Evolutionary conservation across 2,329 filamentous ascomycete genomes (phyloP).

Genomic region (Aquanectria penicillioides): DNA sequence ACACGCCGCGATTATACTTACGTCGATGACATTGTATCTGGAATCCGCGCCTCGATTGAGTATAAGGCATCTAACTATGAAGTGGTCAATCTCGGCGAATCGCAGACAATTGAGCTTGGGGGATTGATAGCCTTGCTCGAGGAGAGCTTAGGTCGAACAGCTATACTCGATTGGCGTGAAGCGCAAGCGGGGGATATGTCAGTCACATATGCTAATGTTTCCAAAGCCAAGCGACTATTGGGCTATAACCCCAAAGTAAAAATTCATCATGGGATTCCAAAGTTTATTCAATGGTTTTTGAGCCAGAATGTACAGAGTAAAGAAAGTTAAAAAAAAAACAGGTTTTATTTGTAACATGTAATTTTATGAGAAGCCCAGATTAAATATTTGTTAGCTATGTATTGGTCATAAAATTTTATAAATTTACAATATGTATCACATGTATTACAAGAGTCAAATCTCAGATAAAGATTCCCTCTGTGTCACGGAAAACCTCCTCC

Average conservation of each 20-base stretch:
- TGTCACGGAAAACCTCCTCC: not conserved
- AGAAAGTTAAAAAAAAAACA: too few species aligned
- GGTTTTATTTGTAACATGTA: too few species aligned
- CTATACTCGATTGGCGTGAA: constrained; percentile 29
- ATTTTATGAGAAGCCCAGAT: too few species aligned
- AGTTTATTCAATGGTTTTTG: constrained; percentile 34
- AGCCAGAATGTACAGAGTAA: constrained; percentile 9
- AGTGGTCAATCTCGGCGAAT: constrained; percentile 38
- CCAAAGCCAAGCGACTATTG: constrained; percentile 31
- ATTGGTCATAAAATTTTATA: too few species aligned
- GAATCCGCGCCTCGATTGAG: constrained; percentile 34
- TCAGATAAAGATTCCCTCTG: not conserved
- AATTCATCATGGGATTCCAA: constrained; percentile 31
- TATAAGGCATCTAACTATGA: constrained; percentile 31
- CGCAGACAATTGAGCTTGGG: constrained; percentile 33
- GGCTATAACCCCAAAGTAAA: constrained; percentile 33
- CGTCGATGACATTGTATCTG: constrained; percentile 38
- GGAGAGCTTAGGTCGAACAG: constrained; percentile 29
- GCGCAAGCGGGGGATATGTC: constrained; percentile 36
- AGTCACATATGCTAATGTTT: constrained; percentile 34
- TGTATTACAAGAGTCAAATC: not conserved
- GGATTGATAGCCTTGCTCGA: constrained; percentile 33
- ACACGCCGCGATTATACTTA: constrained; percentile 39
- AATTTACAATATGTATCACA: too few species aligned
- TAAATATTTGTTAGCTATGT: too few species aligned